Percentiles rank a stretch among this genome's conserved stretches.
Evolutionary conservation across 148 eudicot species (phyloP).

Genomic region (Vaccinium darrowii): DNA sequence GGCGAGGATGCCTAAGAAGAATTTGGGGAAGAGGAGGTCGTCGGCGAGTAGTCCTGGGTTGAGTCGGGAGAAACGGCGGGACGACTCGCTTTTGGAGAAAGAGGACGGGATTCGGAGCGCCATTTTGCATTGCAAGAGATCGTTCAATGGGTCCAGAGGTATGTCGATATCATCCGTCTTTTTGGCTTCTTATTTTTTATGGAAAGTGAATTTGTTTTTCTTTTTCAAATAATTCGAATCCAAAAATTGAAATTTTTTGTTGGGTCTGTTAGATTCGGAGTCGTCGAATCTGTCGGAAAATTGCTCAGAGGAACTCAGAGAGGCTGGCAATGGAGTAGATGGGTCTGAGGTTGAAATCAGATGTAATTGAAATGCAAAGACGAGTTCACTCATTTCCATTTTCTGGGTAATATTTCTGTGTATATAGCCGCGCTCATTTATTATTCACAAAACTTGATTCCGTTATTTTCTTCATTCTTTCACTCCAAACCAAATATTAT

Average conservation of each 20-base stretch:
- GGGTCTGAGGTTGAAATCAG: not conserved
- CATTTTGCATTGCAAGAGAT: conserved; percentile 87
- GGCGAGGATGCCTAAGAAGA: conserved; percentile 46
- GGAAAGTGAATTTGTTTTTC: not conserved
- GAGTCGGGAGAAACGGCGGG: conserved; percentile 34
- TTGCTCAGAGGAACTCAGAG: conserved; percentile 7
- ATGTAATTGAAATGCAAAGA: too few species aligned
- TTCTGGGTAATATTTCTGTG: too few species aligned
- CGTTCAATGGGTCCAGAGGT: conserved; percentile 73
- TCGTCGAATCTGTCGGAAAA: conserved; percentile 18
- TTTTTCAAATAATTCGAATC: too few species aligned
- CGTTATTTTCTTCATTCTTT: too few species aligned
- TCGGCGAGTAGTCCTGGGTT: conserved; percentile 29
- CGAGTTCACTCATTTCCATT: too few species aligned
- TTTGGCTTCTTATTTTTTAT: not conserved
- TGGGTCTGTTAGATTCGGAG: conserved; percentile 8
- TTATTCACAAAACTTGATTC: too few species aligned
- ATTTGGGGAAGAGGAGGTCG: conserved; percentile 64
- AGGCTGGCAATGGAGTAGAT: not conserved
- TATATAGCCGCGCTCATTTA: too few species aligned
- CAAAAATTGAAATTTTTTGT: not conserved
- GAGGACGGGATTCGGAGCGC: conserved; percentile 95
- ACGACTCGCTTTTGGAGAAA: conserved; percentile 75
- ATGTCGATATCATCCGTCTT: not conserved
- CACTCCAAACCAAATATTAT: too few species aligned